phyloP scores from a whole-genome alignment of 2,329 filamentous ascomycete species.

The Stachybotrys chlorohalonatus region DNA sequence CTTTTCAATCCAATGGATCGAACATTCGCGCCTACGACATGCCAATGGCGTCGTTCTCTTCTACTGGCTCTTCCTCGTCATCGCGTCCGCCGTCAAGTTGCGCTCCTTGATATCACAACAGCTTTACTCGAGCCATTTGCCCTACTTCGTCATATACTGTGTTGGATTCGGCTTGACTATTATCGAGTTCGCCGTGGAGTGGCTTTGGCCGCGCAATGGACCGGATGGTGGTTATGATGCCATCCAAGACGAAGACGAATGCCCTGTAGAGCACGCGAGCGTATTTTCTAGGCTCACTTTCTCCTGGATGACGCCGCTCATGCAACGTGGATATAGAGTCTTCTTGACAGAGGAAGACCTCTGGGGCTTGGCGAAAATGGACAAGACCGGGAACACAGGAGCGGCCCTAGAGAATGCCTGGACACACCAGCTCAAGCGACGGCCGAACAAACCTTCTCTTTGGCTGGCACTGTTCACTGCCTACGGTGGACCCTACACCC shows the following conservation, averaged over 20 bases:
- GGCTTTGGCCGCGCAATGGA: constrained; percentile 72
- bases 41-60: constrained; percentile 83
- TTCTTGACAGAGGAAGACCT: constrained; percentile 91
- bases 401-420: constrained; percentile 65
- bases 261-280: constrained; percentile 81
- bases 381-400: constrained; percentile 70
- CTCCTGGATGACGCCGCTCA: constrained; percentile 97
- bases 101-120: constrained; percentile 77
- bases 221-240: constrained; percentile 44
- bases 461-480: constrained; percentile 80
- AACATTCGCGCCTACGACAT: constrained; percentile 74
- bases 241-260: constrained; percentile 51
- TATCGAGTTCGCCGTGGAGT: constrained; percentile 70
- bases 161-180: constrained; percentile 61
- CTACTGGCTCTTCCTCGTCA: constrained; percentile 83
- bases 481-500: constrained; percentile 75
- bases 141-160: constrained; percentile 72
- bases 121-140: constrained; percentile 52
- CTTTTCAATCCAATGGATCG: constrained; percentile 74
- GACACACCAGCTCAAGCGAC: constrained; percentile 61
- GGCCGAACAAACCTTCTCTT: constrained; percentile 54
- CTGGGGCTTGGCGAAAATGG: constrained; percentile 77
- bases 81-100: constrained; percentile 72
- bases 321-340: constrained; percentile 87
- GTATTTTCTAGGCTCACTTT: constrained; percentile 92